Evolutionary conservation across 306 rosid genomes (phyloP).

Genomic region (Hippophae rhamnoides): DNA sequence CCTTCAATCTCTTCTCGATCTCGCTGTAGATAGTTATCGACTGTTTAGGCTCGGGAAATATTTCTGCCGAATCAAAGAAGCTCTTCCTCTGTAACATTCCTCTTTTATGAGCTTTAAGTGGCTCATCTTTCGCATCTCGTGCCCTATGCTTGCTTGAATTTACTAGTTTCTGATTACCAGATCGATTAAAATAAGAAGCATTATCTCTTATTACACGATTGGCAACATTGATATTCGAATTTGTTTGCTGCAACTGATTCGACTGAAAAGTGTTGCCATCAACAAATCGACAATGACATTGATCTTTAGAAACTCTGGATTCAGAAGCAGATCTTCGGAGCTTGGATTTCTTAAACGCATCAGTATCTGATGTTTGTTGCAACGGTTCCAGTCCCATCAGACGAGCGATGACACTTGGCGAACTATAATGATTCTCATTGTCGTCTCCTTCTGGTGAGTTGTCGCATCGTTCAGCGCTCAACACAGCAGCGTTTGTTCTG

Average conservation of each 20-base stretch:
- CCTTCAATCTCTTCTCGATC: constrained; percentile 58
- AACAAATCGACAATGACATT: constrained; percentile 41
- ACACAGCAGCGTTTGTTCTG: constrained; percentile 38
- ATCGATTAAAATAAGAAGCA: constrained; percentile 15
- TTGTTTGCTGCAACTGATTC: constrained; percentile 24
- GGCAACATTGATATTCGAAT: constrained; percentile 4
- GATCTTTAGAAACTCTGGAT: constrained; percentile 69
- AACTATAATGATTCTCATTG: constrained; percentile 50
- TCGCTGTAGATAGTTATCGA: constrained; percentile 42
- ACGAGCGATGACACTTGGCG: constrained; percentile 85
- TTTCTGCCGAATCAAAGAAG: constrained; percentile 70
- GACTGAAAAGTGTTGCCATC: constrained; percentile 38
- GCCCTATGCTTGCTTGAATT: constrained; percentile 29
- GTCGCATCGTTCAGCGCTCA: constrained; percentile 24
- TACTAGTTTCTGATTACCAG: constrained; percentile 20
- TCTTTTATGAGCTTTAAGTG: constrained; percentile 24
- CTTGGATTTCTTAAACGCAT: constrained; percentile 40
- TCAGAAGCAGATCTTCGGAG: constrained; percentile 91
- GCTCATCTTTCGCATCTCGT: constrained; percentile 23
- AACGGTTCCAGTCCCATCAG: constrained; percentile 82
- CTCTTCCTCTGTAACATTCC: constrained; percentile 62
- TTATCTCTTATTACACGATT: constrained; percentile 25
- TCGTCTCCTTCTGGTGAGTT: constrained; percentile 20
- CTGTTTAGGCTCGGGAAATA: constrained; percentile 72
- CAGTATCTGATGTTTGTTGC: constrained; percentile 33